These are phyloP conservation scores for Penicillium italicum DNA, from an alignment of 2,329 filamentous ascomycete species.

Conservation along the genomic window DNA sequence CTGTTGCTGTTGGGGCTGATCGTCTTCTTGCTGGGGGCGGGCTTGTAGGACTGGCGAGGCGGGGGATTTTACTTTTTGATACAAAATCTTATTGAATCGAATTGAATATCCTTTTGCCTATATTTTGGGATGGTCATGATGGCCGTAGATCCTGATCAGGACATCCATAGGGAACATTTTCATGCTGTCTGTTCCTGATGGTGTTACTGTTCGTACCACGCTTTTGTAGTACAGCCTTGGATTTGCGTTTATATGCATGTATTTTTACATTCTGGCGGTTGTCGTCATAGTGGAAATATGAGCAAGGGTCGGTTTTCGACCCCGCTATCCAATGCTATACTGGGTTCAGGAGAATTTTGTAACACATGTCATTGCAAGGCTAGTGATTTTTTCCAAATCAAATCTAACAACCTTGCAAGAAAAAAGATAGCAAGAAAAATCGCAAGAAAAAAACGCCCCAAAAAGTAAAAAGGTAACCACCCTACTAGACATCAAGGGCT, in stretches of 20 bases:
- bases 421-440: too few species aligned
- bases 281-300: background rate
- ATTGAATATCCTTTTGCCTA: constrained; percentile 23
- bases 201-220: background rate
- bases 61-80: constrained; percentile 21
- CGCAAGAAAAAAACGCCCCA: background rate
- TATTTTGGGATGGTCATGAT: background rate
- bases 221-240: background rate
- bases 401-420: background rate
- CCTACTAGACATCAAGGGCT: background rate
- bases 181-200: constrained; percentile 3
- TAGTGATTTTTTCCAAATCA: background rate
- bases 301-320: background rate
- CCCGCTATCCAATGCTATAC: background rate
- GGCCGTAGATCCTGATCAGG: background rate
- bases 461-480: background rate
- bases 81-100: constrained; percentile 29
- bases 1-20: constrained; percentile 4
- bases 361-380: background rate
- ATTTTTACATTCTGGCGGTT: background rate
- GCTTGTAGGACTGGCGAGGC: constrained; percentile 13
- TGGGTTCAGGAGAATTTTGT: background rate
- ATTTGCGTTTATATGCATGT: background rate
- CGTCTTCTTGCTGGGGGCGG: constrained; percentile 10
- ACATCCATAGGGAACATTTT: background rate